Evolutionary conservation across 176 grass and related monocot genomes (phyloP).

Genomic region (Carex scoparia): DNA sequence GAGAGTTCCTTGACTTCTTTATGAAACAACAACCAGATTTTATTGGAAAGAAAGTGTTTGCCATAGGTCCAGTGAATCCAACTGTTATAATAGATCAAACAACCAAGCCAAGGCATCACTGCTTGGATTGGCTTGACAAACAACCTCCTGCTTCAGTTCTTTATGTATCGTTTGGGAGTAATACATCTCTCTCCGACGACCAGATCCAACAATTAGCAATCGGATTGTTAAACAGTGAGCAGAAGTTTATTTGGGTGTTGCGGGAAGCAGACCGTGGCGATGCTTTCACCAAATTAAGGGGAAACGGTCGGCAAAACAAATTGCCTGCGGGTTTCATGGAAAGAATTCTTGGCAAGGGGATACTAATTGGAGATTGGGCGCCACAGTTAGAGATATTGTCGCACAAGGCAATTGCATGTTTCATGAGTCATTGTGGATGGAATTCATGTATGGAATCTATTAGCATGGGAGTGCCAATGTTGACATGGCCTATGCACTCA

Average conservation of each 20-base stretch:
- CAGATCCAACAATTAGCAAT: conserved; percentile 47
- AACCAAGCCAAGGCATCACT: conserved; percentile 21
- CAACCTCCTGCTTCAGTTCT: conserved; percentile 55
- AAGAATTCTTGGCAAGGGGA: conserved; percentile 20
- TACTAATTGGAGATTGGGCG: conserved; percentile 64
- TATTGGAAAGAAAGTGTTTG: conserved; percentile 38
- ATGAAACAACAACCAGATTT: background rate
- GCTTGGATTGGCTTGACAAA: conserved; percentile 57
- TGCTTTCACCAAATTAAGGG: background rate
- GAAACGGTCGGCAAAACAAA: background rate
- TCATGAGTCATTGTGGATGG: conserved; percentile 91
- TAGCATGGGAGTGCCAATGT: conserved; percentile 51
- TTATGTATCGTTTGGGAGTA: conserved; percentile 62
- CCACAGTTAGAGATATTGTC: conserved; percentile 70
- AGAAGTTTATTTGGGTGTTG: conserved; percentile 62
- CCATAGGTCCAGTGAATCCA: conserved; percentile 41
- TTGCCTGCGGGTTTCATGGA: conserved; percentile 9
- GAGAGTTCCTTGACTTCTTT: conserved; percentile 44
- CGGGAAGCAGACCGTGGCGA: conserved; percentile 43
- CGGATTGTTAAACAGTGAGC: conserved; percentile 33
- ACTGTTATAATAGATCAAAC: background rate
- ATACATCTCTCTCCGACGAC: conserved; percentile 27
- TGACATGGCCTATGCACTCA: conserved; percentile 73
- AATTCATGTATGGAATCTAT: conserved; percentile 72
- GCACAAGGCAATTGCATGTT: conserved; percentile 40